phyloP scores from a whole-genome alignment of 352 stramenopile species.

The Elongisporangium undulatum region DNA sequence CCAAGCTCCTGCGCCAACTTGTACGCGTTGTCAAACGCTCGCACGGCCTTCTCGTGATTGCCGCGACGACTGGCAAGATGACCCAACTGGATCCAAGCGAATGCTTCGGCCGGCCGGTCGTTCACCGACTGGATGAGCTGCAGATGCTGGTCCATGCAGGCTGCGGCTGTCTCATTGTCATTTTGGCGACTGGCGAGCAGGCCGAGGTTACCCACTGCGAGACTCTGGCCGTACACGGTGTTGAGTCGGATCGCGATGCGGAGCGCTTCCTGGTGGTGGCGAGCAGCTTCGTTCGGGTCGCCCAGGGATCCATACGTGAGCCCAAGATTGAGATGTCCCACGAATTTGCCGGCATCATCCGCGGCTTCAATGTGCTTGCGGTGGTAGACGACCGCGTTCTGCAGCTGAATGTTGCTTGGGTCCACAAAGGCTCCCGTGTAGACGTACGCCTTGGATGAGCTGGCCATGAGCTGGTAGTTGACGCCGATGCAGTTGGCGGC shows the following conservation, averaged over 20 bases:
- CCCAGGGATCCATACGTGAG: conserved; percentile 70
- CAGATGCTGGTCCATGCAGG: conserved; percentile 89
- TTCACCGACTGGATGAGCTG: conserved; percentile 86
- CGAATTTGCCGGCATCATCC: conserved; percentile 83
- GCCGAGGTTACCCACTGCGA: conserved; percentile 86
- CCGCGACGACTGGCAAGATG: conserved; percentile 54
- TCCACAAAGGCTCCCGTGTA: conserved; percentile 78
- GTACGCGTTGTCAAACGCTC: conserved; percentile 78
- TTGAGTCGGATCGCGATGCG: conserved; percentile 83
- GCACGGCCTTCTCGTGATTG: conserved; percentile 63
- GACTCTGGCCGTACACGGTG: conserved; percentile 79
- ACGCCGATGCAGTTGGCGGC: conserved; percentile 88
- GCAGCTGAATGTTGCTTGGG: conserved; percentile 33
- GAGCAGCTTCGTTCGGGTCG: conserved; percentile 62
- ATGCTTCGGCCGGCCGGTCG: conserved; percentile 70
- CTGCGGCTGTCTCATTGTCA: conserved; percentile 67
- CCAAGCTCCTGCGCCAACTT: conserved; percentile 64
- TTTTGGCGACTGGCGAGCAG: conserved; percentile 81
- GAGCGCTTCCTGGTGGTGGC: conserved; percentile 85
- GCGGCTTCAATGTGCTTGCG: conserved; percentile 71
- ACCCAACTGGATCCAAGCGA: conserved; percentile 85
- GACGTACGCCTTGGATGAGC: conserved; percentile 43
- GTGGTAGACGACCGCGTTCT: conserved; percentile 58
- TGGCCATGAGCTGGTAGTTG: conserved; percentile 79
- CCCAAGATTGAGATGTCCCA: conserved; percentile 84